Evolutionary conservation across 129 eudicot genomes (phyloP).

Genomic region (Ambrosia artemisiifolia): DNA sequence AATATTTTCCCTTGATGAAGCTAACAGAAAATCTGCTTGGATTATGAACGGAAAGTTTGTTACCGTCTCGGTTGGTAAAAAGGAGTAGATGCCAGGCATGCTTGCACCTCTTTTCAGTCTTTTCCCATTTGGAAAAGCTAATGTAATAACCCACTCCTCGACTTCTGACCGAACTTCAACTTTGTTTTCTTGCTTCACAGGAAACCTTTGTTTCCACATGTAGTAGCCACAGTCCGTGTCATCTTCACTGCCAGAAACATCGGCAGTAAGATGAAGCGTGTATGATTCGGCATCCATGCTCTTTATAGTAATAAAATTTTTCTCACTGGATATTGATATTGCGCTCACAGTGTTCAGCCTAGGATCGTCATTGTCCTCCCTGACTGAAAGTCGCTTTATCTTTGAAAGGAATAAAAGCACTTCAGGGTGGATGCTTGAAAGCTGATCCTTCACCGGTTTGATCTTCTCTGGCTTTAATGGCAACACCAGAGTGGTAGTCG

Average conservation of each 20-base stretch:
- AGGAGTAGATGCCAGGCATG: slow-evolving; percentile 51
- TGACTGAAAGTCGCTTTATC: slow-evolving; percentile 46
- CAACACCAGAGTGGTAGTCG: slow-evolving; percentile 50
- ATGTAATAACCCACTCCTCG: slow-evolving; percentile 53
- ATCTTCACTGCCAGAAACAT: slow-evolving; percentile 16
- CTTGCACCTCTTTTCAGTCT: slow-evolving; percentile 45
- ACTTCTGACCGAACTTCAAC: slow-evolving; percentile 47
- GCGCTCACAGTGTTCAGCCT: slow-evolving; percentile 30
- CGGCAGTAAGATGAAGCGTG: slow-evolving; percentile 41
- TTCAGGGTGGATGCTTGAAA: slow-evolving; percentile 56
- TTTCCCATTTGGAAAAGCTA: slow-evolving; percentile 52
- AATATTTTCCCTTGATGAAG: slow-evolving; percentile 56
- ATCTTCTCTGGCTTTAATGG: slow-evolving; percentile 60
- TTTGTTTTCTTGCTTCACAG: slow-evolving; percentile 38
- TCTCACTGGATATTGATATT: slow-evolving; percentile 57
- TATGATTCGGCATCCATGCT: slow-evolving; percentile 56
- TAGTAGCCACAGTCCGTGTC: slow-evolving; percentile 45
- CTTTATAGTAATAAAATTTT: slow-evolving; percentile 38
- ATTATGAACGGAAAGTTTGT: slow-evolving; percentile 64
- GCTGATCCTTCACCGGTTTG: slow-evolving; percentile 49
- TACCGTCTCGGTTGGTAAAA: slow-evolving; percentile 54
- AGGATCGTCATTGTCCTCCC: slow-evolving; percentile 40
- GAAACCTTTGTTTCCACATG: slow-evolving; percentile 65
- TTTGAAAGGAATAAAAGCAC: slow-evolving; percentile 52
- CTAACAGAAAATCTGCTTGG: slow-evolving; percentile 62